Conservation (phyloP, 208 protist genomes). For the Leishmania mexicana region DNA sequence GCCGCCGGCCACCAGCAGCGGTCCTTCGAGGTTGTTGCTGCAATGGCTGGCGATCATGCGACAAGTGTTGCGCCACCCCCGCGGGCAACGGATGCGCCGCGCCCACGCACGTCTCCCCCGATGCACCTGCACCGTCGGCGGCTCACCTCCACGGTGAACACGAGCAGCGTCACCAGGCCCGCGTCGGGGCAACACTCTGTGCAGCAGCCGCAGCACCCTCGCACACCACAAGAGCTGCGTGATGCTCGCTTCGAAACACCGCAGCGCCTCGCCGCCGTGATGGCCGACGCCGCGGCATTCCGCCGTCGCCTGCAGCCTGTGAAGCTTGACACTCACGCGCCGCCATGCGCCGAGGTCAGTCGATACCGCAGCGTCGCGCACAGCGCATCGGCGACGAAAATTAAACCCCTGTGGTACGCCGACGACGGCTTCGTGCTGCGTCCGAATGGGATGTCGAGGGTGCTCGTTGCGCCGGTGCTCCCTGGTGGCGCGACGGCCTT, state of each 20-base stretch:
- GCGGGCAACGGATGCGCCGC: background rate
- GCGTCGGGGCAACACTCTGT: background rate
- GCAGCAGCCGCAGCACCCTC: background rate
- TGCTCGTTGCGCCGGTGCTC: constrained; percentile 29
- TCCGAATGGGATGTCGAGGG: constrained; percentile 20
- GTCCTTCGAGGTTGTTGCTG: background rate
- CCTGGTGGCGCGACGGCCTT: background rate
- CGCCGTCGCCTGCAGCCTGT: constrained; percentile 22
- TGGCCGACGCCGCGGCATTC: constrained; percentile 34
- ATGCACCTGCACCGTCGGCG: background rate
- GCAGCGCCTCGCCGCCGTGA: constrained; percentile 22
- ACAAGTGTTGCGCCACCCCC: background rate
- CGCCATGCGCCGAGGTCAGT: constrained; percentile 22
- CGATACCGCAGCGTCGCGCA: constrained; percentile 12
- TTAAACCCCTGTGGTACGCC: constrained; percentile 19
- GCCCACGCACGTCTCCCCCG: constrained; percentile 12
- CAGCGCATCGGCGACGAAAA: constrained; percentile 7
- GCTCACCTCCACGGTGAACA: background rate
- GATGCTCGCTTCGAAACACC: constrained; percentile 26
- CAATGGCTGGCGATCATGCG: background rate
- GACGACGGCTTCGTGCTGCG: constrained; percentile 26
- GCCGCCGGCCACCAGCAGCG: background rate
- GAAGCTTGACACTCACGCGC: constrained; percentile 20
- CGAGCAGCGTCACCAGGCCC: background rate
- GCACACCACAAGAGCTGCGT: constrained; percentile 27